phyloP scores from a whole-genome alignment of 805 yeast genomes.

The Scheffersomyces ergatensis region DNA sequence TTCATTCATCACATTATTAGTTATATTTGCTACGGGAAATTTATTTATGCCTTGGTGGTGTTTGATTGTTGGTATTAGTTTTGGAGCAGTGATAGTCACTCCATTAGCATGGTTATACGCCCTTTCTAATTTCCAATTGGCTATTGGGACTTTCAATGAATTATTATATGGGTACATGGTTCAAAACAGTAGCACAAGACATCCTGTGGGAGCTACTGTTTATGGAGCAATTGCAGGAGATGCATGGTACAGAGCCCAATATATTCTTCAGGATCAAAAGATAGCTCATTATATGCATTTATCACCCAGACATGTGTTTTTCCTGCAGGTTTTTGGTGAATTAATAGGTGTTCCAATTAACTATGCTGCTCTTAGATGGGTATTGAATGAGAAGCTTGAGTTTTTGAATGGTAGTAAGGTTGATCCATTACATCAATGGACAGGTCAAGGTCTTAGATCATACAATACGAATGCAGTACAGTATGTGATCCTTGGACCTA shows the following conservation, averaged over 20 bases:
- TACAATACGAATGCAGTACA: constrained; percentile 45
- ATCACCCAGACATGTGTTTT: constrained; percentile 47
- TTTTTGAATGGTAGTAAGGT: constrained; percentile 25
- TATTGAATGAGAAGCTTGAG: constrained; percentile 30
- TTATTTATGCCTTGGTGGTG: constrained; percentile 39
- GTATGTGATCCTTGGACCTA: constrained; percentile 44
- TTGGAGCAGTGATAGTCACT: constrained; percentile 43
- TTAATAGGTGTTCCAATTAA: constrained; percentile 48
- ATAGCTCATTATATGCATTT: constrained; percentile 50
- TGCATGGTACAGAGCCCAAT: constrained; percentile 29
- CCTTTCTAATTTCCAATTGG: constrained; percentile 47
- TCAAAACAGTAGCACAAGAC: constrained; percentile 25
- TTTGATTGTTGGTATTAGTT: constrained; percentile 35
- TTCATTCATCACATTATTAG: constrained; percentile 29
- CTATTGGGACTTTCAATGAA: constrained; percentile 49
- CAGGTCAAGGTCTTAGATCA: constrained; percentile 37
- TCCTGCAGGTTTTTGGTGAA: constrained; percentile 49
- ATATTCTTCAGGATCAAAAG: constrained; percentile 25
- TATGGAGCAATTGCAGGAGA: constrained; percentile 48
- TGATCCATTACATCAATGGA: constrained; percentile 48
- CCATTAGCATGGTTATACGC: constrained; percentile 51
- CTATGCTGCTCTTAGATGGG: constrained; percentile 45
- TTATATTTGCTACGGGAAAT: constrained; percentile 25
- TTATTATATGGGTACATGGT: constrained; percentile 43
- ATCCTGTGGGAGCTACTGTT: constrained; percentile 44